phyloP scores from a whole-genome alignment of 805 yeast genomes.

The Wickerhamiella bombiphila region DNA sequence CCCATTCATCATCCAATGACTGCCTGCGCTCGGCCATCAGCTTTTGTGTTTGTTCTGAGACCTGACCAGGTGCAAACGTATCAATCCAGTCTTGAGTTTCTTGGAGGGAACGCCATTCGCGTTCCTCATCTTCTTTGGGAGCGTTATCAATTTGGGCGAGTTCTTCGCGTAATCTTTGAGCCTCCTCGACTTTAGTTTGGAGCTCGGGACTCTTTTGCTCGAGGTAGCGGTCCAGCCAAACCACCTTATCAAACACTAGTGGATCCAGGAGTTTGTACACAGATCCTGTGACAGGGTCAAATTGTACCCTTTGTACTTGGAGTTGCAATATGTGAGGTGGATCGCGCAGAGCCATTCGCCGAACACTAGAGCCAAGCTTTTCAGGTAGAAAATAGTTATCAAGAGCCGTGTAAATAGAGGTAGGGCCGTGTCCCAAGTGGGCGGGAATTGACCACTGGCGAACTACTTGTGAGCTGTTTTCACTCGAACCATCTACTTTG shows the following conservation, averaged over 20 bases:
- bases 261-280: constrained; percentile 76
- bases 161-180: constrained; percentile 40
- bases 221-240: constrained; percentile 80
- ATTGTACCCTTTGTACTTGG: constrained; percentile 88
- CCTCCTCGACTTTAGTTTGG: constrained; percentile 38
- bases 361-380: constrained; percentile 49
- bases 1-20: neutral
- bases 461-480: neutral
- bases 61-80: neutral
- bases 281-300: constrained; percentile 54
- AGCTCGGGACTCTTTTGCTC: constrained; percentile 41
- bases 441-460: constrained; percentile 48
- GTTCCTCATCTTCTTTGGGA: constrained; percentile 8
- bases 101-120: neutral
- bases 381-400: constrained; percentile 73
- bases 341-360: constrained; percentile 54
- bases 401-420: constrained; percentile 76
- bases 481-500: constrained; percentile 19
- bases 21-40: neutral
- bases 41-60: neutral
- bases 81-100: neutral
- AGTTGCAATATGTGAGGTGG: constrained; percentile 77
- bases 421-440: constrained; percentile 78
- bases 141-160: constrained; percentile 7
- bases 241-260: constrained; percentile 58